Percentiles rank a stretch among this genome's conserved stretches.
Conservation (phyloP, 1,284 basidiomycete species). For the Naganishia sp. region DNA sequence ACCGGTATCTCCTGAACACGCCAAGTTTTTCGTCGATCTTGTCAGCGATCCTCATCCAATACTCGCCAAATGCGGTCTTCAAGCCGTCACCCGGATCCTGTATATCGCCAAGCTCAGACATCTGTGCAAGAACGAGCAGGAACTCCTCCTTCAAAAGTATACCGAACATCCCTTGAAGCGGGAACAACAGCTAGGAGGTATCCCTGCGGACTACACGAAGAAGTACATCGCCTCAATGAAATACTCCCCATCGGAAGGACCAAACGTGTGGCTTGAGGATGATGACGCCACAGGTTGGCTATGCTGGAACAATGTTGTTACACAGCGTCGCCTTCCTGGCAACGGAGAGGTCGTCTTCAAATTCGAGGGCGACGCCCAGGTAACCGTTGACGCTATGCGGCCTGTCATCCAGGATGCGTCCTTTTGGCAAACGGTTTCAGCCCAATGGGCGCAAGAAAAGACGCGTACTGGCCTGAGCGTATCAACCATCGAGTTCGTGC, state of each 20-base stretch:
- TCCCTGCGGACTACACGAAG: slow-evolving; percentile 59
- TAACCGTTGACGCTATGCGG: slow-evolving; percentile 64
- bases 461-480: slow-evolving; percentile 48
- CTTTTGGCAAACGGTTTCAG: slow-evolving; percentile 62
- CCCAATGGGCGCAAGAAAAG: slow-evolving; percentile 52
- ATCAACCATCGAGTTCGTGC: slow-evolving; percentile 56
- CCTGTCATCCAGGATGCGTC: slow-evolving; percentile 58
- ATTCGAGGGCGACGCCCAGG: slow-evolving; percentile 68
- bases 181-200: slow-evolving; percentile 59
- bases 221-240: slow-evolving; percentile 58
- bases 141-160: slow-evolving; percentile 70
- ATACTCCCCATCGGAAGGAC: slow-evolving; percentile 45
- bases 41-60: slow-evolving; percentile 74
- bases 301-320: slow-evolving; percentile 71
- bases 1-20: slow-evolving; percentile 65
- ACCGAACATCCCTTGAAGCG: slow-evolving; percentile 72
- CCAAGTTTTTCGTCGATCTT: slow-evolving; percentile 69
- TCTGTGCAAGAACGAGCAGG: slow-evolving; percentile 67
- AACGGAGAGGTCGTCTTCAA: slow-evolving; percentile 59
- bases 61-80: slow-evolving; percentile 60
- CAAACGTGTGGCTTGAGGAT: slow-evolving; percentile 59
- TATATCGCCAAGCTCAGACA: slow-evolving; percentile 82
- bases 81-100: slow-evolving; percentile 66
- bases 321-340: slow-evolving; percentile 64
- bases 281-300: slow-evolving; percentile 83